Base-by-base conservation (phyloP, 805 yeast genomes). In the Yarrowia phangngaensis region DNA sequence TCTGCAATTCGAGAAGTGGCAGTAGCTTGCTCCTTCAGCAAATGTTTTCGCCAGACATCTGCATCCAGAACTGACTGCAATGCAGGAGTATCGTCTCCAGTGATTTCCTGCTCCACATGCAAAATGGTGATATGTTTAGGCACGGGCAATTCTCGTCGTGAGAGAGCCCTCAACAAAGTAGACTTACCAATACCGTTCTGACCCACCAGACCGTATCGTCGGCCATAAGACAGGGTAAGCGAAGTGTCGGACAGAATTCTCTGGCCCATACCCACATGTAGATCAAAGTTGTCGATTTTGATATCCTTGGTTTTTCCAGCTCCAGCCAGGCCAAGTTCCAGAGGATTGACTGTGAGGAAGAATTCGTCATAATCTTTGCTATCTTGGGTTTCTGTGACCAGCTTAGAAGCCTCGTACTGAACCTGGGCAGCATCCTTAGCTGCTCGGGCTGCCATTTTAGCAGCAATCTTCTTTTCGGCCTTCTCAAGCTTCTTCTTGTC, bases 141-240 rank as follows among this genome's bases (percentile, higher is more conserved):
- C 58, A 92, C 83, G 51, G 87, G 80, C 58, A 92, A 72, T 63
- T 92, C 98, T 76, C 99, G 82, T 65, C 95, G 78, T 1, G 97
- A 82, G 48, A 92, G 70, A 0, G 99, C 99, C 57, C 86, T 76
- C 63, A 92, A 71, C 48, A 92, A 70, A 0, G 98, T 92, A 33
- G 97, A 89, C 66, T 92, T 92, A 81, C 99, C 99, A 58, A 92
- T 89, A 90, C 99, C 99, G 71, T 92, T 92, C 64, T 89, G 95
- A 67, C 99, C 99, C 33, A 92, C 96, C 47, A 92, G 70, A 78
- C 98, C 99, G 59, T 92, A 92, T 64, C 97, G 79, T 65, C 84
- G 87, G 50, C 98, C 98, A 64, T 82, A 82, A 20, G 95, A 81
- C 55, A 92, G 74, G 1, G 95, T 80, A 56, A 92, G 76, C 17